Base-by-base conservation (phyloP, 139 green algal genomes). In the Chlamydomonas incerta region DNA sequence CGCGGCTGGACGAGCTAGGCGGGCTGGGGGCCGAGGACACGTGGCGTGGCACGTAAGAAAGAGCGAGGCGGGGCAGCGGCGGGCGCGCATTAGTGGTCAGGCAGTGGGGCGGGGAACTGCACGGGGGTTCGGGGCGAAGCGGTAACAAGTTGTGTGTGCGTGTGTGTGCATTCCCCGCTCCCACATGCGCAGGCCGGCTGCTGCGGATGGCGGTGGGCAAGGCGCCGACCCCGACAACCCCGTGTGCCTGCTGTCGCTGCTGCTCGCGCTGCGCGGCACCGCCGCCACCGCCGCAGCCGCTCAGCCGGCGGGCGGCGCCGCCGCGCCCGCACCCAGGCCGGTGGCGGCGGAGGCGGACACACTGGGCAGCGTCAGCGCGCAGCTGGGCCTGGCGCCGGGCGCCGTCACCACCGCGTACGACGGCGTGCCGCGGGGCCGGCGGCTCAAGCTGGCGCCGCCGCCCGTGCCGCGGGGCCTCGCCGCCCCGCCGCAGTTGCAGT, bases 1-100 rank as follows among this genome's bases (percentile, higher is more conserved):
- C n/a, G 66, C 65, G 47, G 33, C 46, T 85, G 66, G 79, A 85
- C 47, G 66, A 75, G 47, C 46, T 75, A 3, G n/a, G 57, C 5
- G 46, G 37, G 29, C 79, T 85, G 65, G 33, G 60, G 66, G 11
- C 55, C 8, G 17, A 50, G 79, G 68, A 15, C 2, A 35, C 0
- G 50, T n/a, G 4, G 1, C 10, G 21, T 41, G 33, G 3, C 5
- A 15, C 14, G 65, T 21, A 6, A 29, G 26, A 41, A 6, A 15
- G 28, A 29, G 58, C 5, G 5, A 29, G 58, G 58, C 5, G 24
- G 62, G 18, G 68, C 28, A 18, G 17, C 34, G 20, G 0, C 13
- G 29, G 68, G 34, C 34, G n/a, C n/a, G n/a, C n/a, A n/a, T 11
- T 17, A 55, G 10, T 10, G 35, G 6, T 23, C 24, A 37, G 10